These are phyloP conservation scores for Phylloporus sp. DNA, from an alignment of 768 basidiomycete genomes.

Conservation along the genomic window DNA sequence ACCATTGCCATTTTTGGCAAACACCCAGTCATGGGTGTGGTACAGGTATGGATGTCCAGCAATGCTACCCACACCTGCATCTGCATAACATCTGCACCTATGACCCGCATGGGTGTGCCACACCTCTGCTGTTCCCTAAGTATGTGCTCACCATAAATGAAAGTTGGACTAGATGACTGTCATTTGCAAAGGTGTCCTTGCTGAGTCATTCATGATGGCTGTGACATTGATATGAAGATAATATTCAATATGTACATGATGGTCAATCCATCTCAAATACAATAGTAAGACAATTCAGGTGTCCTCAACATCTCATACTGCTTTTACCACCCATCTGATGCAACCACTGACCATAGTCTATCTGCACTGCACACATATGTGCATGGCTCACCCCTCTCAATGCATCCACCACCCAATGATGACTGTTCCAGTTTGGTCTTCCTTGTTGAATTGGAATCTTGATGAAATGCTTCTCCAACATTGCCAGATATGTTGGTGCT, in stretches of 20 bases:
- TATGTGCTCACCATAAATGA: constrained; percentile 61
- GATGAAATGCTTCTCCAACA: constrained; percentile 2
- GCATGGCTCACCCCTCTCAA: constrained; percentile 2
- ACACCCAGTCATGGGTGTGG: too few relatives aligned
- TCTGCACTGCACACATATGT: constrained; percentile 11
- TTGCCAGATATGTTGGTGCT: background rate
- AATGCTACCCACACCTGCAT: too few relatives aligned
- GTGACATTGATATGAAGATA: too few relatives aligned
- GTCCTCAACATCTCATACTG: too few relatives aligned
- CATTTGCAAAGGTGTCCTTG: background rate
- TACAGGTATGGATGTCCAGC: too few relatives aligned
- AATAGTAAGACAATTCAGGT: too few relatives aligned
- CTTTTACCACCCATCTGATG: constrained; percentile 10
- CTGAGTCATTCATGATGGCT: constrained; percentile 9
- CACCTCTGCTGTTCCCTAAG: too few relatives aligned
- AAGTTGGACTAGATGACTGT: background rate
- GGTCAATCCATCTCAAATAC: too few relatives aligned
- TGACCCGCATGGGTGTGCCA: too few relatives aligned
- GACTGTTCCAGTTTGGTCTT: constrained; percentile 4
- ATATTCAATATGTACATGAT: too few relatives aligned
- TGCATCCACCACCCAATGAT: constrained; percentile 6
- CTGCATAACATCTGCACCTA: too few relatives aligned
- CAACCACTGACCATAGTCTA: background rate
- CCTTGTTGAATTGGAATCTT: constrained; percentile 2
- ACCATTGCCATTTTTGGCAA: too few relatives aligned